A percentile compares a stretch with the other conserved stretches of the same genome.
Conservation (phyloP, 768 basidiomycete species). For the Boletellus sp. region DNA sequence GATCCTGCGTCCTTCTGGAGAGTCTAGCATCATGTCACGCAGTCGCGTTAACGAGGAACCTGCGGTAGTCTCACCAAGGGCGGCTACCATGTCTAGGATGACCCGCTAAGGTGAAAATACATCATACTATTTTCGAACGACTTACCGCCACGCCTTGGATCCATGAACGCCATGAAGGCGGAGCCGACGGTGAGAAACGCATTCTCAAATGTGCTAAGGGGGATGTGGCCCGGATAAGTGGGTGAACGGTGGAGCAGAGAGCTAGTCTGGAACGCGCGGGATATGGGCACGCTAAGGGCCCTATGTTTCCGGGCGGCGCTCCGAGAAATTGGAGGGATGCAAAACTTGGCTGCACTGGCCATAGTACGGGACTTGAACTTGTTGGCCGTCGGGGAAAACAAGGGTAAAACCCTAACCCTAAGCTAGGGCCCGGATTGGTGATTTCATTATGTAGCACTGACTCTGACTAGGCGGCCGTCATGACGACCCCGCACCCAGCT, state of each 20-base stretch:
- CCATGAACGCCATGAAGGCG: conserved; percentile 72
- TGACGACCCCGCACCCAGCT: too few relatives aligned
- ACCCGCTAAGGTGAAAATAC: not conserved
- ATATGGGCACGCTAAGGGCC: not conserved
- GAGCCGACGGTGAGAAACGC: conserved; percentile 83
- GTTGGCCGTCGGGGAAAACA: too few relatives aligned
- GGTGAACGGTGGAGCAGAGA: conserved; percentile 28
- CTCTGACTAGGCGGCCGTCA: too few relatives aligned
- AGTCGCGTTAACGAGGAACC: conserved; percentile 71
- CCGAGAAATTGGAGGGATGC: not conserved
- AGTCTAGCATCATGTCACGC: conserved; percentile 72
- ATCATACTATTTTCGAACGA: not conserved
- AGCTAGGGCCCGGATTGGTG: conserved; percentile 3
- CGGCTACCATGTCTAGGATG: conserved; percentile 87
- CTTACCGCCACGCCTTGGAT: conserved; percentile 84
- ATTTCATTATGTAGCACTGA: not conserved
- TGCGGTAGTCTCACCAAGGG: conserved; percentile 90
- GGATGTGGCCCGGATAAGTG: conserved; percentile 77
- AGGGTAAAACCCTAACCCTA: conserved; percentile 16
- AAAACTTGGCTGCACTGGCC: not conserved
- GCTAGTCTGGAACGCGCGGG: conserved; percentile 15
- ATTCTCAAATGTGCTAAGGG: conserved; percentile 78
- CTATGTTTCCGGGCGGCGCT: not conserved
- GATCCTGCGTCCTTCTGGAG: conserved; percentile 79
- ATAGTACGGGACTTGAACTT: not conserved